Base-by-base conservation (phyloP, 2,329 filamentous ascomycete species). In the Emmonsiellopsis sp. region DNA sequence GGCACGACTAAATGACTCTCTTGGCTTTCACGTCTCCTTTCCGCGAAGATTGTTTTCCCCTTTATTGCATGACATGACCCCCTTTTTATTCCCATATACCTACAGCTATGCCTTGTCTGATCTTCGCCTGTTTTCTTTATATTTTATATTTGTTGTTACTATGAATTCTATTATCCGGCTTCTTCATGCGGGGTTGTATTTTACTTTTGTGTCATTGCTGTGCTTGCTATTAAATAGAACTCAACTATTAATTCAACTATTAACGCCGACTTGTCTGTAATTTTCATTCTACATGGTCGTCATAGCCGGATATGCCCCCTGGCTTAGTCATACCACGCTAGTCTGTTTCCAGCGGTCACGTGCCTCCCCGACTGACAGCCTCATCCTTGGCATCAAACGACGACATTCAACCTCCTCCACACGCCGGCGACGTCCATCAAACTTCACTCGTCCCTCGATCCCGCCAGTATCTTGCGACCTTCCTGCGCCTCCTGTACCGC, bases 1-100 rank as follows among this genome's bases (percentile, higher is more conserved):
- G 87, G 52, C 70, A 71, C 60, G 77, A 80, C 61, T 79, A 68
- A 67, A 49, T 50, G 20, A 34, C 30, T 40, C 26, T 30, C 35
- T 11, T 32, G n/a, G 10, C 46, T 37, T 40, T 55, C 26, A 11
- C 30, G 40, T 16, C 15, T 42, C 15, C 15, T 3, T 11, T 34
- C 30, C 43, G 31, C 40, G 38, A 37, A 42, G n/a, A 52, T 11
- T 1, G 11, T 38, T 37, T 32, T 46, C 30, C n/a, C 10, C 46
- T 51, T 51, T n/a, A 10, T 7, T 49, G 42, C 48, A 50, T 32
- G 34, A 51, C 45, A 51, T 47, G 26, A 45, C 37, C 40, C 41
- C 44, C 26, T 2, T 16, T 50, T 50, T 26, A 10, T 41, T 34
- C 8, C n/a, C 30, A 16, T 11, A 32, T 45, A 34, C 6, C 8